Evolutionary conservation across 2,329 filamentous ascomycete species (phyloP).

Genomic region (Beauveria medogensis): DNA sequence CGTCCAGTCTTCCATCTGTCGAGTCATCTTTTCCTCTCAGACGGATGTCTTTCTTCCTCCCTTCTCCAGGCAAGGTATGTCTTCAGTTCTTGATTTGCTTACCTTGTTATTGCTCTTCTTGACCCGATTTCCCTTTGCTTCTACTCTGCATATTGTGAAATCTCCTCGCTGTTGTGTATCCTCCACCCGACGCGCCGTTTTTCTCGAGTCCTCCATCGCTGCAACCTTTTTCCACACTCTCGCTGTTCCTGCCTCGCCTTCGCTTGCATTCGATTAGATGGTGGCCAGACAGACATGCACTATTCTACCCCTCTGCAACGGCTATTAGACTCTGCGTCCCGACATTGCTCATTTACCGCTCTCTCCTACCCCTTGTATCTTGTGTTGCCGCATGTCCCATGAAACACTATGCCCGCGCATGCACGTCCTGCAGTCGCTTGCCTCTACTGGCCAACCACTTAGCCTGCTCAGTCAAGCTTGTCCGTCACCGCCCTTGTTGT

Average conservation of each 20-base stretch:
- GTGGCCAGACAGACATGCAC: not conserved
- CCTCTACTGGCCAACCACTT: not conserved
- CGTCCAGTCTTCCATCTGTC: not conserved
- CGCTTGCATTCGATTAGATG: not conserved
- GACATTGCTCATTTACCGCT: not conserved
- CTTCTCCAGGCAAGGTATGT: conserved; percentile 10
- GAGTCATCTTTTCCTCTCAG: conserved; percentile 3
- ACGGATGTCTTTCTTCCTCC: conserved; percentile 7
- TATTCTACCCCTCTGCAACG: not conserved
- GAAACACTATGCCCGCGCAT: conserved; percentile 2
- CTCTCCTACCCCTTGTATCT: not conserved
- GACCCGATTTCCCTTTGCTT: not conserved
- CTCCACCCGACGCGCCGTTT: not conserved
- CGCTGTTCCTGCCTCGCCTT: not conserved
- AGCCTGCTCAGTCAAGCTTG: not conserved
- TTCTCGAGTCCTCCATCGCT: conserved; percentile 1
- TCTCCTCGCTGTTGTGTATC: not conserved
- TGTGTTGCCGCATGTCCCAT: conserved; percentile 1
- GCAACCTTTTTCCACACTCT: not conserved
- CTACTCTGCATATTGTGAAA: not conserved
- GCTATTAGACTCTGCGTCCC: not conserved
- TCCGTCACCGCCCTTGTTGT: not conserved
- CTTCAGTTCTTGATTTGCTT: not conserved
- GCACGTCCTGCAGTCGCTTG: conserved; percentile 4
- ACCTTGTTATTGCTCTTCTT: not conserved